A percentile compares a stretch with the other conserved stretches of the same genome.
Evolutionary conservation across 495 filamentous ascomycete genomes (phyloP).

Genomic region (Podospora anserina): DNA sequence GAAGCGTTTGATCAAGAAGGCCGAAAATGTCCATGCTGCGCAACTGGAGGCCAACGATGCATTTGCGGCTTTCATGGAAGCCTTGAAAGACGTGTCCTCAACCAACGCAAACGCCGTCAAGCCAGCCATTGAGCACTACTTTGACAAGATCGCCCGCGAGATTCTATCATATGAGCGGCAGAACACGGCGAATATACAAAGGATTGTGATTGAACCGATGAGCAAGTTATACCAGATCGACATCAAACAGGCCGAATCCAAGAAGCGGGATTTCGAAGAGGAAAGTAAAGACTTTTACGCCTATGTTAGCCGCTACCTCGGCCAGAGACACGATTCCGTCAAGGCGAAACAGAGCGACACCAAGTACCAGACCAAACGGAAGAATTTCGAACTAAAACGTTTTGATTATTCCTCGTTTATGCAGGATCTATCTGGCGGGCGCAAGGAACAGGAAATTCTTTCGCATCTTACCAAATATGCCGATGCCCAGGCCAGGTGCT

Average conservation of each 20-base stretch:
- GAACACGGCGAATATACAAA: slow-evolving; percentile 81
- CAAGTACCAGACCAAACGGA: slow-evolving; percentile 92
- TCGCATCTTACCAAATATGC: slow-evolving; percentile 95
- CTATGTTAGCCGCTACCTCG: slow-evolving; percentile 90
- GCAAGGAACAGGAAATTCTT: slow-evolving; percentile 95
- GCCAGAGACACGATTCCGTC: slow-evolving; percentile 88
- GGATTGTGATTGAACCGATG: slow-evolving; percentile 89
- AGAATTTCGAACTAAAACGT: slow-evolving; percentile 91
- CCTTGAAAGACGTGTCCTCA: slow-evolving; percentile 78
- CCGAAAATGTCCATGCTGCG: slow-evolving; percentile 77
- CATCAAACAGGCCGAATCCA: slow-evolving; percentile 95
- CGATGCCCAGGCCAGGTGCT: slow-evolving; percentile 81
- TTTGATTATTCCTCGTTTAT: slow-evolving; percentile 99
- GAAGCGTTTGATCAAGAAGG: slow-evolving; percentile 91
- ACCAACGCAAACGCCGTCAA: slow-evolving; percentile 94
- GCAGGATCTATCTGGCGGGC: slow-evolving; percentile 95
- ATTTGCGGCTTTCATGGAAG: slow-evolving; percentile 76
- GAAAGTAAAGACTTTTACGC: slow-evolving; percentile 97
- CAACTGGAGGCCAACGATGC: slow-evolving; percentile 83
- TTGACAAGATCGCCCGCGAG: slow-evolving; percentile 91
- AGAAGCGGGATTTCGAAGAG: slow-evolving; percentile 97
- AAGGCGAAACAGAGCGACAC: slow-evolving; percentile 98
- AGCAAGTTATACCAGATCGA: slow-evolving; percentile 88
- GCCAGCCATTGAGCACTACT: slow-evolving; percentile 95
- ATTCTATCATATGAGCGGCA: slow-evolving; percentile 83